Base-by-base conservation (phyloP, 2,329 filamentous ascomycete species). In the Cercospora zeae-maydis region DNA sequence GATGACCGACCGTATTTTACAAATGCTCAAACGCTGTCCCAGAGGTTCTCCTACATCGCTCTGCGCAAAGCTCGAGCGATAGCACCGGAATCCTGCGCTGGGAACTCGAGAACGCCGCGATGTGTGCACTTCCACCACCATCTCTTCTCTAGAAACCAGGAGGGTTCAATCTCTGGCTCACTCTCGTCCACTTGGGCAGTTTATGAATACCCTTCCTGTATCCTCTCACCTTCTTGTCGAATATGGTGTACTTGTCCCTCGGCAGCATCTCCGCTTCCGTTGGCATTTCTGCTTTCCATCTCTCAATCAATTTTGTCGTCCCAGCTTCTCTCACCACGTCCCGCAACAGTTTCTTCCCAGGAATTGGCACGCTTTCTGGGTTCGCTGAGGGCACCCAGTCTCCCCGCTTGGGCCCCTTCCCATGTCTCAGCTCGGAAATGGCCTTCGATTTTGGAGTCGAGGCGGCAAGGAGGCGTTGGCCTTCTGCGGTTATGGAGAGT, bases 151-250 rank as follows among this genome's bases (percentile, higher is more conserved):
- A 97, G 79, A 93, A 98, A 80, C 93, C 93, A 52, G 93, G 93
- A 63, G 93, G 93, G 78, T 98, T 98, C 76, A 97, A 75, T 79
- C 93, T 84, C 78, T 98, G 93, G 68, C 91, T 96, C 66, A 98
- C 89, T 79, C 93, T 89, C 71, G 93, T 98, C 93, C 93, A 98
- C 81, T 98, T 80, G 6, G 78, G 78, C 68, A 80, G 64, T 66
- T 80, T 98, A 80, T 98, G 93, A 77, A 99, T 93, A 61, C 92
- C 91, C 86, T 99, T 99, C 76, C 95, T 84, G 78, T 98, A 99
- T 72, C 86, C 88, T 86, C 93, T 96, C 77, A 90, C 92, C 79
- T 98, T 97, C 72, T 93, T 88, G 78, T 96, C 93, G 78, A 98
- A 99, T 73, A 99, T 89, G 30, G 92, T 96, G 81, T 99, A 99